Evolutionary conservation across 257 asterid species (phyloP).

Genomic region (Ilex aquifolium): DNA sequence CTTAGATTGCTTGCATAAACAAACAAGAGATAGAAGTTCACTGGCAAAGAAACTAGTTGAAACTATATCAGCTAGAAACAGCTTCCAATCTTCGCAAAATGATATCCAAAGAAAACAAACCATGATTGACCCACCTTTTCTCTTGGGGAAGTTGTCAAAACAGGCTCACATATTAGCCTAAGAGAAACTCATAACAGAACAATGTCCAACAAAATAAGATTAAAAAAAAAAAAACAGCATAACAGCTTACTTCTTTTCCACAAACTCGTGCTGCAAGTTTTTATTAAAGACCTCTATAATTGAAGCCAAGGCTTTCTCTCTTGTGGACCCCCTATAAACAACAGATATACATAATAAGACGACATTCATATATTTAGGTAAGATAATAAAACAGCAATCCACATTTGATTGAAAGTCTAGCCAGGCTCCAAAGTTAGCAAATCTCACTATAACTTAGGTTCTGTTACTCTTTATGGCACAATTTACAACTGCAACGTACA

Average conservation of each 20-base stretch:
- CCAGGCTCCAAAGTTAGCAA: neutral
- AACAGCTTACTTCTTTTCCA: conserved; percentile 57
- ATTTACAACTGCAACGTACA: neutral
- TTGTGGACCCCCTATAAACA: conserved; percentile 74
- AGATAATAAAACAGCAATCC: too few species aligned
- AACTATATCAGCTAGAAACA: too few species aligned
- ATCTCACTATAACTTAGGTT: neutral
- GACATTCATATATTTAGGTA: conserved; percentile 29
- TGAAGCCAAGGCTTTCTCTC: conserved; percentile 77
- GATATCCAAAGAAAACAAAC: neutral
- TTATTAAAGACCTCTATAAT: conserved; percentile 63
- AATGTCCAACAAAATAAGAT: neutral
- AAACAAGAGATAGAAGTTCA: too few species aligned
- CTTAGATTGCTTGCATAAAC: too few species aligned
- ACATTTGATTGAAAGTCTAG: conserved; percentile 8
- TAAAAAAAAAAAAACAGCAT: neutral
- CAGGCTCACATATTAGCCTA: neutral
- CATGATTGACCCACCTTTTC: neutral
- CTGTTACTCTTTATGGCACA: neutral
- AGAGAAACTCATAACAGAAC: neutral
- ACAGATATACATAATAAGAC: neutral
- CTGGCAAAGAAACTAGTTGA: too few species aligned
- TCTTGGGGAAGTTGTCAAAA: neutral
- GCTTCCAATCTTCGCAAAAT: too few species aligned
- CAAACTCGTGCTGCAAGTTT: conserved; percentile 63